Evolutionary conservation across 306 rosid species (phyloP).

Genomic region (Fagus crenata): DNA sequence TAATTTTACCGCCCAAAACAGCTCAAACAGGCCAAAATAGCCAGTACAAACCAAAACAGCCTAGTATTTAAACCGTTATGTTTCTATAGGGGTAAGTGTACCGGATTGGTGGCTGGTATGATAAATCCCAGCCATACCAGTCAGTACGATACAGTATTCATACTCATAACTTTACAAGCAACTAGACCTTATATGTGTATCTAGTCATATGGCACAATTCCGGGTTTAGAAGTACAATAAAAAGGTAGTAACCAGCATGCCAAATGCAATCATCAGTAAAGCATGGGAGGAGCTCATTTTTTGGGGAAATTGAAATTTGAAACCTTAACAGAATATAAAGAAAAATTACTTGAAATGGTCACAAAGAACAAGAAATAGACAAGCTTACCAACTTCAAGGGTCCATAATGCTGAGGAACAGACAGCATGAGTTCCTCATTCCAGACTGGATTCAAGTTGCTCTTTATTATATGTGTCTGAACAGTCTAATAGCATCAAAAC

Average conservation of each 20-base stretch:
- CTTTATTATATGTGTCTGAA: slow-evolving; percentile 53
- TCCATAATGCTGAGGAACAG: slow-evolving; percentile 82
- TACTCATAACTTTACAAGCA: background rate
- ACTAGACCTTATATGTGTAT: background rate
- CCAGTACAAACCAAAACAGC: too few relatives aligned
- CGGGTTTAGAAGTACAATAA: background rate
- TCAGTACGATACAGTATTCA: too few relatives aligned
- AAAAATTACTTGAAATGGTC: slow-evolving; percentile 11
- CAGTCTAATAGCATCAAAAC: slow-evolving; percentile 49
- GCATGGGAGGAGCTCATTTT: background rate
- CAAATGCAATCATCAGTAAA: background rate
- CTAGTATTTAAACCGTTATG: too few relatives aligned
- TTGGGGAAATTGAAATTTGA: background rate
- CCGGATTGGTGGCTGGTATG: too few relatives aligned
- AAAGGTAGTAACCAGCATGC: background rate
- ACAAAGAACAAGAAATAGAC: slow-evolving; percentile 8
- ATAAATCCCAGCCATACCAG: too few relatives aligned
- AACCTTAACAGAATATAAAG: background rate
- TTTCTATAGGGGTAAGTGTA: too few relatives aligned
- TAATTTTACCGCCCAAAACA: too few relatives aligned
- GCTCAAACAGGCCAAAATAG: too few relatives aligned
- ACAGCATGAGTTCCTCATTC: slow-evolving; percentile 96
- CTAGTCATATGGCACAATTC: background rate
- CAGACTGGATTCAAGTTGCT: slow-evolving; percentile 99
- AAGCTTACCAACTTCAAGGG: slow-evolving; percentile 74